Evolutionary conservation across 1,284 basidiomycete genomes (phyloP), one percentile per base, ranked within the genome.

Genomic region (Pseudomicrostroma phylloplanum): DNA sequence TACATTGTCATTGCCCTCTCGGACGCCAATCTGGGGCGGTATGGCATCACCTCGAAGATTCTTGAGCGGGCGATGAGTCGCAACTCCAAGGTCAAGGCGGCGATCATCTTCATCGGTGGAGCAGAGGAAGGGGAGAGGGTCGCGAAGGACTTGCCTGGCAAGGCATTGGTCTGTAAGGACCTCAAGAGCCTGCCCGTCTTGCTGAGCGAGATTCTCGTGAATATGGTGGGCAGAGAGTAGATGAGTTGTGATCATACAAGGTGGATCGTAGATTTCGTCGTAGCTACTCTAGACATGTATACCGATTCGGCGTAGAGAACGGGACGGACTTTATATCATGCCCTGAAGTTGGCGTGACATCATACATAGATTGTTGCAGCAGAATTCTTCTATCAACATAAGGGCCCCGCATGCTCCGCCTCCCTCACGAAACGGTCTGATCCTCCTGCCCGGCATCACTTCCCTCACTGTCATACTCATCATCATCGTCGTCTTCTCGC

Each of bases 1-100:
- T 76, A 74, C 67, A 79, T 81, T 67, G 78, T 81, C 57, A 76
- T 81, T 61, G 79, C 72, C 11, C 63, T 81, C 25, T 72, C 72
- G 15, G 80, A 81, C 60, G 80, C 80, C 39, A 79, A 81, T 61
- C 71, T 81, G 53, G 62, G 64, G 6, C 65, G 80, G 15, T 81
- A 81, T 66, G 70, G 69, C 42, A 81, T 81, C 67, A 74, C 74
- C 0, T 57, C 68, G 13, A 61, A 67, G 12, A 42, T 60, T 15
- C 67, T 79, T 21, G 67, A 63, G 19, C 55, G 63, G n/a, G 67
- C 69, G 6, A 67, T 79, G 39, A 61, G 67, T 4, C 57, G 62
- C 6, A 68, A 71, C 56, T 62, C 71, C 1, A 72, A 74, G 61
- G 77, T 79, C 55, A 77, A 77, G 61, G 65, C 69, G 0, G 67